Conservation (phyloP, 352 stramenopile species). For the Phytophthora colocasiae region DNA sequence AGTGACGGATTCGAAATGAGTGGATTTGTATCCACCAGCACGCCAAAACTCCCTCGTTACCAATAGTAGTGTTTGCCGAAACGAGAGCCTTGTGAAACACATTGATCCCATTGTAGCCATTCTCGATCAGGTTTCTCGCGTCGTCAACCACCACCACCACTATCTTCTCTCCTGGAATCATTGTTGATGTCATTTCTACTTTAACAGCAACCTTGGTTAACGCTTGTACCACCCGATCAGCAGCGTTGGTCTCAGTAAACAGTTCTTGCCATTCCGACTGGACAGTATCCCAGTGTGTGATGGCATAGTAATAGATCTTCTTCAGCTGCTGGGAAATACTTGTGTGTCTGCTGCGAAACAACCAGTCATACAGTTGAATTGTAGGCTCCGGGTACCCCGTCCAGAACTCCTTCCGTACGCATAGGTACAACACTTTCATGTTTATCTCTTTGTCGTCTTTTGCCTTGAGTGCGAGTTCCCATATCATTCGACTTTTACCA, state of each 20-base stretch:
- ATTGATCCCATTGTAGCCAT: too few relatives aligned
- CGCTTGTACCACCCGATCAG: background rate
- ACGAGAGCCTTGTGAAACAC: background rate
- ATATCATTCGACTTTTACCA: background rate
- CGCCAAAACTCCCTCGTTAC: too few relatives aligned
- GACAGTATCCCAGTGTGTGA: slow-evolving; percentile 4
- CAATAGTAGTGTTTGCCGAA: background rate
- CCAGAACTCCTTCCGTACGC: background rate
- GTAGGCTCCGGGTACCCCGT: slow-evolving; percentile 11
- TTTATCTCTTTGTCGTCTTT: background rate
- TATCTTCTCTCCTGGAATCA: background rate
- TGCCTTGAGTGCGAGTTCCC: background rate
- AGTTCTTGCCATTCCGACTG: background rate
- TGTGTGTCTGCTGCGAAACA: background rate
- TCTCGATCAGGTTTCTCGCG: background rate
- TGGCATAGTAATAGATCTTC: background rate
- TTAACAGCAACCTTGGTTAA: background rate
- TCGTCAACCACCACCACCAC: background rate
- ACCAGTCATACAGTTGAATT: background rate
- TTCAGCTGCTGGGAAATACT: background rate
- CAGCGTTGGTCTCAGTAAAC: background rate
- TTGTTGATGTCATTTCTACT: too few relatives aligned
- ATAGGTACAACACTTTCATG: background rate
- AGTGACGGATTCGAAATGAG: too few relatives aligned
- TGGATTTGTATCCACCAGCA: too few relatives aligned